These are phyloP conservation scores for Coniophora puteana DNA, from an alignment of 1,284 basidiomycete species.

Conservation along the genomic window DNA sequence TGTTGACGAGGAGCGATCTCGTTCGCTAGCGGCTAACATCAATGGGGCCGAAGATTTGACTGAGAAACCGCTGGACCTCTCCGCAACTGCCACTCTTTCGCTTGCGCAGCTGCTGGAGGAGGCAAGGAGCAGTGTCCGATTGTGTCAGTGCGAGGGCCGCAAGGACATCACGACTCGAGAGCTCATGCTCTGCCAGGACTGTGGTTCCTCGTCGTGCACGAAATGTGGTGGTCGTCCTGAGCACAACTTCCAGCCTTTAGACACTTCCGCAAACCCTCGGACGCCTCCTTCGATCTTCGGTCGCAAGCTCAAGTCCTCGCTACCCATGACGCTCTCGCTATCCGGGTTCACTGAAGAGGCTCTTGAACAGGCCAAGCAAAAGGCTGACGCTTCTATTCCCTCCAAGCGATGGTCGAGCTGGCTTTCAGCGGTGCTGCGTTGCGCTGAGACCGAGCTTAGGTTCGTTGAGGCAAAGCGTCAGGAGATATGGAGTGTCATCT, in stretches of 20 bases:
- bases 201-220: constrained; percentile 77
- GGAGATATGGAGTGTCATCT: constrained; percentile 82
- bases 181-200: constrained; percentile 73
- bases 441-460: constrained; percentile 63
- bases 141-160: constrained; percentile 89
- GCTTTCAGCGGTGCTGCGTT: constrained; percentile 65
- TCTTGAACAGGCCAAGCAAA: constrained; percentile 50
- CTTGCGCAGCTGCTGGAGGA: constrained; percentile 58
- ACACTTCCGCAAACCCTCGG: constrained; percentile 46
- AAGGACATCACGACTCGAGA: constrained; percentile 70
- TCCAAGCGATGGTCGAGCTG: constrained; percentile 62
- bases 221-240: constrained; percentile 89
- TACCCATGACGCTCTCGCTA: constrained; percentile 85
- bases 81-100: constrained; percentile 44
- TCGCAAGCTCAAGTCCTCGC: constrained; percentile 68
- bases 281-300: constrained; percentile 73
- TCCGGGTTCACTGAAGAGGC: constrained; percentile 47
- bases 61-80: constrained; percentile 65
- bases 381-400: constrained; percentile 41
- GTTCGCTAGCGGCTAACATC: constrained; percentile 35
- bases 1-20: constrained; percentile 36
- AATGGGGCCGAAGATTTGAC: constrained; percentile 68
- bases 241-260: constrained; percentile 66
- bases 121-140: constrained; percentile 71
- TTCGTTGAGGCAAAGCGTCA: constrained; percentile 88